These are phyloP conservation scores for Musa itinerans DNA, from an alignment of 176 grass and related monocot species.

Conservation along the genomic window DNA sequence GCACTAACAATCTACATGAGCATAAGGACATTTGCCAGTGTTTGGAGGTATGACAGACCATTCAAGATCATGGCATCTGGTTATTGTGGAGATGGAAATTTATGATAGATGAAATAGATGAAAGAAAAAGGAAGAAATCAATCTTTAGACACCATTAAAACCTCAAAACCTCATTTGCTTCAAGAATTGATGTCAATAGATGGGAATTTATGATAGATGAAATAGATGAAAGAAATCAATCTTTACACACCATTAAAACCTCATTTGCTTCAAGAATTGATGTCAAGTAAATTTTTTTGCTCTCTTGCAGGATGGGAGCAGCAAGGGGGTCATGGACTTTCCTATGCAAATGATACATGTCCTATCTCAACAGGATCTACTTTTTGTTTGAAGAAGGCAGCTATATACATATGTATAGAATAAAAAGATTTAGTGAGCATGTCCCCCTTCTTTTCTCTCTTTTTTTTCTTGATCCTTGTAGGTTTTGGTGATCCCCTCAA, in stretches of 20 bases:
- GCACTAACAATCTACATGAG: conserved; percentile 53
- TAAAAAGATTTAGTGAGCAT: neutral
- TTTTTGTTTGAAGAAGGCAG: neutral
- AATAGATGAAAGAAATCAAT: neutral
- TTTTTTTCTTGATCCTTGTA: neutral
- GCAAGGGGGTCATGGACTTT: conserved; percentile 18
- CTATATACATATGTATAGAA: neutral
- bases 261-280: neutral
- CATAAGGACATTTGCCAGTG: conserved; percentile 41
- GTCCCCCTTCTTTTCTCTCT: neutral
- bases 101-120: neutral
- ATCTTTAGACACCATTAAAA: neutral
- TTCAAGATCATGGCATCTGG: neutral
- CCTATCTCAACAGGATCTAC: neutral
- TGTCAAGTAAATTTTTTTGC: neutral
- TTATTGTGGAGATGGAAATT: neutral
- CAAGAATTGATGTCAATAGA: neutral
- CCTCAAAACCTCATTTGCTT: neutral
- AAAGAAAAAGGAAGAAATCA: neutral
- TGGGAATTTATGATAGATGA: neutral
- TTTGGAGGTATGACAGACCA: conserved; percentile 46
- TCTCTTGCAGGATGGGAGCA: conserved; percentile 10
- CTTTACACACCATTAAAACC: neutral
- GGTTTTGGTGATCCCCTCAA: neutral
- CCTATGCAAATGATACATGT: neutral